These are phyloP conservation scores for Termitomyces bulborhizus DNA, from an alignment of 768 basidiomycete species.

Conservation along the genomic window DNA sequence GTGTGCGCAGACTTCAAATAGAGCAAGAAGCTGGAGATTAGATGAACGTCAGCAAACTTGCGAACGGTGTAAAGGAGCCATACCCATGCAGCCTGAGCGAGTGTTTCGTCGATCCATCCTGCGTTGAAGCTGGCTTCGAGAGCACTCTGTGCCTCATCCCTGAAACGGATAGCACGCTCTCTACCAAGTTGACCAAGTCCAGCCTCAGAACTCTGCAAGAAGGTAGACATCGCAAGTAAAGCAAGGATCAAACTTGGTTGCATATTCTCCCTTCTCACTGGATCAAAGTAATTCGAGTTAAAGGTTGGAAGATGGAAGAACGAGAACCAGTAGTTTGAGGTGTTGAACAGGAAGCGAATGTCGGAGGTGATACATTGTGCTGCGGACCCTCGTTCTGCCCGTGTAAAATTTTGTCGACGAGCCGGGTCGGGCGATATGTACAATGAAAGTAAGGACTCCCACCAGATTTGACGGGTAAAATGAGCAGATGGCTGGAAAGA, in stretches of 20 bases:
- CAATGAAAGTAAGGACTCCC: constrained; percentile 60
- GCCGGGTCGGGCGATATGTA: constrained; percentile 37
- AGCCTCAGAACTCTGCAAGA: constrained; percentile 64
- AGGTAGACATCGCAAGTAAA: constrained; percentile 57
- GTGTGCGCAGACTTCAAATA: constrained; percentile 70
- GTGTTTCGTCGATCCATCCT: constrained; percentile 66
- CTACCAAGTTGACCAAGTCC: constrained; percentile 46
- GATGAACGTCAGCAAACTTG: neutral
- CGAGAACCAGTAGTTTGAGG: constrained; percentile 66
- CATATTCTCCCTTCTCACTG: constrained; percentile 44
- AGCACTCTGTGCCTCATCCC: constrained; percentile 64
- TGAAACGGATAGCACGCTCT: constrained; percentile 49
- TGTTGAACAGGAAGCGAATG: constrained; percentile 57
- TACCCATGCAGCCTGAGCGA: constrained; percentile 76
- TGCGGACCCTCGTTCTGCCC: constrained; percentile 40
- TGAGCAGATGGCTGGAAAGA: constrained; percentile 53
- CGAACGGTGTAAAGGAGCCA: constrained; percentile 12
- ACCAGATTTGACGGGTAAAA: constrained; percentile 73
- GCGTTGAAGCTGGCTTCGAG: constrained; percentile 67
- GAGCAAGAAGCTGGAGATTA: constrained; percentile 50
- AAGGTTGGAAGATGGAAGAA: constrained; percentile 71
- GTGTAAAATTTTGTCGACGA: constrained; percentile 26
- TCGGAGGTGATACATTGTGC: constrained; percentile 44
- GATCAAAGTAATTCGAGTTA: constrained; percentile 51
- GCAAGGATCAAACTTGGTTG: constrained; percentile 65